Base-by-base conservation (phyloP, 2,329 filamentous ascomycete genomes). In the Aspergillus sp. region DNA sequence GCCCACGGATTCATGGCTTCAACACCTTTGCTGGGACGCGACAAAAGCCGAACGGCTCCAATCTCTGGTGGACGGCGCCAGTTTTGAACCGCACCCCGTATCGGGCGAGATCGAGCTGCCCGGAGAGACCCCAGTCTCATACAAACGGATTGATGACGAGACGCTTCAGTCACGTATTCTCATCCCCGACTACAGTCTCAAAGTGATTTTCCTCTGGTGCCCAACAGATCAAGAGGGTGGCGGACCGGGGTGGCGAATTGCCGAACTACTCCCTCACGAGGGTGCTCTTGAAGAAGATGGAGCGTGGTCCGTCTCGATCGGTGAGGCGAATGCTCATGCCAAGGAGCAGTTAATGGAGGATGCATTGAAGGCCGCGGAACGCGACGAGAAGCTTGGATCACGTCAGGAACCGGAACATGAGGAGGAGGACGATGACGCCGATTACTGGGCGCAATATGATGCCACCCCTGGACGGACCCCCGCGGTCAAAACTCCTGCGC, bases 401-500 rank as follows among this genome's bases (percentile, higher is more conserved):
- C 40, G 25, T 19, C 43, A 63, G 20, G 50, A 62, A 32, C 9
- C 13, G 36, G 58, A 68, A 45, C 60, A 65, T 5, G 66, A 73
- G n/a, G 77, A 81, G 3, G 77, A 80, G 1, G 79, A 82, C 17
- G 81, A 85, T 51, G 83, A 86, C 48, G 83, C 83, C 56, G 79
- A 81, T 57, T 87, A 87, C 67, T 87, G 84, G 84, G 82, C 81
- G 3, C 78, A 80, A 59, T 86, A 87, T 61, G 82, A 85, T 67
- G 73, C 76, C 48, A 82, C 81, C 2, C 81, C 82, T 1, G 75
- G 74, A 29, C 65, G 74, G 45, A 82, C 80, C 11, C 81, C 81
- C 9, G 72, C 73, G 1, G 60, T 63, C 32, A 73, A 75, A 49
- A 66, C 61, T 50, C 70, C 71, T 34, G 71, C 63, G 9, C 62